Evolutionary conservation across 148 eudicot genomes (phyloP).

Genomic region (Amaranthus cruentus): DNA sequence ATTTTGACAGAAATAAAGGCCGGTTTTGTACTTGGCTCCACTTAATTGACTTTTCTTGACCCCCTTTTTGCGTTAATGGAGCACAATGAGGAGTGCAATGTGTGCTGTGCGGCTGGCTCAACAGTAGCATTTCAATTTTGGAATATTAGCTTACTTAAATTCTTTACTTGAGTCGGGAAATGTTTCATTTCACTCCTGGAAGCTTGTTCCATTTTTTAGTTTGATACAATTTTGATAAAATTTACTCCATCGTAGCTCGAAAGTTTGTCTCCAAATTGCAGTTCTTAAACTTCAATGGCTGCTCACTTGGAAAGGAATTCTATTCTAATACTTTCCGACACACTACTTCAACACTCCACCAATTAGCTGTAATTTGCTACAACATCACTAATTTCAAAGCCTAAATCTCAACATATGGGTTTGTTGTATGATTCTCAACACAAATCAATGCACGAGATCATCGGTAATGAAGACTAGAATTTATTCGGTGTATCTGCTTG

Average conservation of each 20-base stretch:
- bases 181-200: neutral
- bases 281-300: neutral
- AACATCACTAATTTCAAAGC: too few species aligned
- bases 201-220: neutral
- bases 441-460: too few species aligned
- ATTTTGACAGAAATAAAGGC: neutral
- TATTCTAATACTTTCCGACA: neutral
- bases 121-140: neutral
- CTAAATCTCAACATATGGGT: too few species aligned
- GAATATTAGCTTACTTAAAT: neutral
- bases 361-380: neutral
- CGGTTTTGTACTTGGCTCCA: neutral
- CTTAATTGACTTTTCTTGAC: neutral
- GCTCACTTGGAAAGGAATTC: neutral
- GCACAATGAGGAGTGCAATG: neutral
- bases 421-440: too few species aligned
- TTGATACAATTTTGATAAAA: neutral
- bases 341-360: neutral
- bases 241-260: neutral
- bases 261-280: neutral
- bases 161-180: neutral
- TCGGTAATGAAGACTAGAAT: too few species aligned
- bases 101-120: neutral
- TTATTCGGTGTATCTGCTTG: too few species aligned
- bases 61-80: neutral